Evolutionary conservation across 768 basidiomycete species (phyloP), one percentile per base, ranked within the genome.

Genomic region (Ramaria rubella): DNA sequence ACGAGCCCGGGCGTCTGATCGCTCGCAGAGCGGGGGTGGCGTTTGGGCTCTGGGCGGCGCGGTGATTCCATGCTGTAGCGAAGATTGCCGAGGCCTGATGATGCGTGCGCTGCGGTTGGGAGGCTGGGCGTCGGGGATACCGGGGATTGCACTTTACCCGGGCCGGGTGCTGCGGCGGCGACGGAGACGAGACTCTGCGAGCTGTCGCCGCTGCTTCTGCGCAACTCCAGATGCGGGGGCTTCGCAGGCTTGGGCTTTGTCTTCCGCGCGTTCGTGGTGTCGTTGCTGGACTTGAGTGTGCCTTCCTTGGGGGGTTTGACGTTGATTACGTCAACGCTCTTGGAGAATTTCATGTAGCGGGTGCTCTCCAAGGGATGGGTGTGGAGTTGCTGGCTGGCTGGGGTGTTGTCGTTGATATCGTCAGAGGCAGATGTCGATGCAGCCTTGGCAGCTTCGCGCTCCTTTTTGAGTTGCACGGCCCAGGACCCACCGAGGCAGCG

Each of bases 401-500:
- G 52, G 61, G 55, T 57, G 38, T 55, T 31, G 63, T 60, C 21
- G n/a, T 56, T 36, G 30, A 61, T 61, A 48, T 69, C 60, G 42
- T 71, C 36, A 75, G 76, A n/a, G 67, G 64, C 14, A 74, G 67
- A 7, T 70, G 67, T 8, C 76, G 58, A 55, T 68, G 62, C 34
- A 67, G 69, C 45, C 60, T 66, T 52, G 65, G 48, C 19, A 52
- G 44, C 59, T 36, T 38, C 54, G 17, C 48, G 65, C 11, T 64
- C 59, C 60, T 76, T 83, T 58, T 77, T 78, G 36, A 87, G 72
- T 29, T 87, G 80, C 14, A 86, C 80, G 74, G 88, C 89, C 94
- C 94, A 96, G 7, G 87, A 85, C 2, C 87, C 93, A 14, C 75
- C 73, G 19, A 98, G 79, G 69, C 94, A 97, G 38, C 96, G 81